Conservation (phyloP, 129 eudicot species). For the Lactuca saligna region DNA sequence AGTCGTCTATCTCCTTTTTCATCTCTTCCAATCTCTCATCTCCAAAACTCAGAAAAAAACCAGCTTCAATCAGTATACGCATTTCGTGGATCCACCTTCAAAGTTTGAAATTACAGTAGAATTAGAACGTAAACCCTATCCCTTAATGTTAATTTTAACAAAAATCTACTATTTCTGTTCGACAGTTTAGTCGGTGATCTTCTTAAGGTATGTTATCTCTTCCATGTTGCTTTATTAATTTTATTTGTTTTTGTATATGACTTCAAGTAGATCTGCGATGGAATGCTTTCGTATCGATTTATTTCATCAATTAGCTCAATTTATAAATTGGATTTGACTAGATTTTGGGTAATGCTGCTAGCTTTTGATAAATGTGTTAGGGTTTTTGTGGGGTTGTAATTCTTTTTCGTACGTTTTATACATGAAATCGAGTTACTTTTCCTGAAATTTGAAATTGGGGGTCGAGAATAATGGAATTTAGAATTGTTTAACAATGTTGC, state of each 20-base stretch:
- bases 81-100: conserved; percentile 26
- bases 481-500: background rate
- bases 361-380: conserved; percentile 21
- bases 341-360: conserved; percentile 1
- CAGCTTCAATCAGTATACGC: conserved; percentile 15
- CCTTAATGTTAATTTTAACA: background rate
- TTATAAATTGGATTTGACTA: conserved; percentile 1
- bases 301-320: background rate
- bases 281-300: conserved; percentile 17
- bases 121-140: conserved; percentile 4
- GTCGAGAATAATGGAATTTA: background rate
- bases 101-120: conserved; percentile 11
- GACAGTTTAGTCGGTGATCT: conserved; percentile 24
- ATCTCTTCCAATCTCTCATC: background rate
- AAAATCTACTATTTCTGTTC: conserved; percentile 1
- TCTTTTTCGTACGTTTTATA: conserved; percentile 5
- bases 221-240: conserved; percentile 1
- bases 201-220: conserved; percentile 35
- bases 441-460: conserved; percentile 10
- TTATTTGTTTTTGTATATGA: conserved; percentile 3
- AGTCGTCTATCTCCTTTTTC: conserved; percentile 22
- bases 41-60: conserved; percentile 3
- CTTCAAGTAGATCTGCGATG: conserved; percentile 30
- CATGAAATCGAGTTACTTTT: background rate
- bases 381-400: conserved; percentile 23